These are phyloP conservation scores for Amaranthus hypochondriacus DNA, from an alignment of 148 eudicot genomes.

Conservation along the genomic window DNA sequence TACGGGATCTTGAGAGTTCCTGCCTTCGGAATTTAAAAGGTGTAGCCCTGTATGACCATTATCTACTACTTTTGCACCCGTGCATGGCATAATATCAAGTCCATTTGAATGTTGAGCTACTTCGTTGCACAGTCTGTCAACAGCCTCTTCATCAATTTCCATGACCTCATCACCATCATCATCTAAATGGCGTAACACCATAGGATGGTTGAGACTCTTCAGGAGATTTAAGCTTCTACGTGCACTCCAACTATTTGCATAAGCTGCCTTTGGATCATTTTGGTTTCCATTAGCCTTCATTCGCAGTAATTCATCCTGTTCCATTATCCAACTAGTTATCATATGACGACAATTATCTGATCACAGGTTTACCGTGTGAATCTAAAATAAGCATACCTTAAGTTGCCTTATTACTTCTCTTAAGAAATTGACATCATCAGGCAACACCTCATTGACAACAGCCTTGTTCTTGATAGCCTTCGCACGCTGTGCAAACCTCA, in stretches of 20 bases:
- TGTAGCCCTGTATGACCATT: constrained; percentile 16
- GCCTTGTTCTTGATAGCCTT: constrained; percentile 97
- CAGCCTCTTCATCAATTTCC: constrained; percentile 83
- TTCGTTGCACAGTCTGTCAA: constrained; percentile 34
- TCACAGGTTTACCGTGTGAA: background rate
- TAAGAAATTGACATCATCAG: constrained; percentile 80
- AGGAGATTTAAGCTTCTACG: constrained; percentile 84
- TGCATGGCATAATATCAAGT: constrained; percentile 18
- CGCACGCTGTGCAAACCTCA: constrained; percentile 96
- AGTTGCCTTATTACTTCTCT: constrained; percentile 81
- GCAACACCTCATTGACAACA: constrained; percentile 84
- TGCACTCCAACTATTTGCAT: constrained; percentile 85
- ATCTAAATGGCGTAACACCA: constrained; percentile 51
- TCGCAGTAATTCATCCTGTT: constrained; percentile 74
- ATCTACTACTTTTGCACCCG: constrained; percentile 13
- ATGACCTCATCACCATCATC: constrained; percentile 87
- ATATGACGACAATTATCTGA: background rate
- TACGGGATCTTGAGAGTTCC: constrained; percentile 12
- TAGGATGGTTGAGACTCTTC: constrained; percentile 78
- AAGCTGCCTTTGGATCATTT: constrained; percentile 53
- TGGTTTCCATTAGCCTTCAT: constrained; percentile 69
- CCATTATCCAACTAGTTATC: constrained; percentile 9
- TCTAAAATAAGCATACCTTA: constrained; percentile 40
- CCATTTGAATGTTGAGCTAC: constrained; percentile 26
- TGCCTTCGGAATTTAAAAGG: constrained; percentile 3